Conservation (phyloP, 2,329 filamentous ascomycete genomes). For the Fusarium globosum region DNA sequence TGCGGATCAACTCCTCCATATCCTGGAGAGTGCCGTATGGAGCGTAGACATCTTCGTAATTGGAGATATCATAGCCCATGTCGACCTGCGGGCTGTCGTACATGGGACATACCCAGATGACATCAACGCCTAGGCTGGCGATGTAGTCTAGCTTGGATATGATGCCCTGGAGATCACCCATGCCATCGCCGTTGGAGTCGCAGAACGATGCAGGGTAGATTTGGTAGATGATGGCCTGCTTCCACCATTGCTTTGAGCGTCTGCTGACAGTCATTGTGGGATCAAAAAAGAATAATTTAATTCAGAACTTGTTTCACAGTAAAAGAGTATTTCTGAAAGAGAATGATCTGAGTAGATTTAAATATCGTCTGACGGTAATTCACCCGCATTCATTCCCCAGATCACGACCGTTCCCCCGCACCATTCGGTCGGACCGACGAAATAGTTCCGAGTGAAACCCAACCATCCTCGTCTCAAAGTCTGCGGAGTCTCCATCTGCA, state of each 20-base stretch:
- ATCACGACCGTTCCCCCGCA: not conserved
- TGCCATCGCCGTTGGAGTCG: slow-evolving; percentile 64
- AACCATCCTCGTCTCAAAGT: not conserved
- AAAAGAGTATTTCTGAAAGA: no score
- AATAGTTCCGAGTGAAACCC: no score
- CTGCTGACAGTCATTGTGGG: slow-evolving; percentile 38
- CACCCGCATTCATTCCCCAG: not conserved
- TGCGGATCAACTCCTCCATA: slow-evolving; percentile 40
- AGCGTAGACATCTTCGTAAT: slow-evolving; percentile 41
- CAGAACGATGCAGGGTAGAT: slow-evolving; percentile 68
- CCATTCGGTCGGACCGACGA: slow-evolving; percentile 28
- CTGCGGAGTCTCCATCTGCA: not conserved
- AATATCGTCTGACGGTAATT: not conserved
- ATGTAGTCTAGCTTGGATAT: slow-evolving; percentile 63
- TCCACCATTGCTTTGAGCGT: slow-evolving; percentile 60
- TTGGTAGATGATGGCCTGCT: slow-evolving; percentile 65
- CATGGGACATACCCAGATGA: slow-evolving; percentile 44
- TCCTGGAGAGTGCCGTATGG: slow-evolving; percentile 42
- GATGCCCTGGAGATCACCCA: slow-evolving; percentile 65
- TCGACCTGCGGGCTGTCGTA: slow-evolving; percentile 43
- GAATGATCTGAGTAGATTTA: not conserved
- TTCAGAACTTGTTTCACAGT: fast-evolving
- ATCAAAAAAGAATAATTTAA: no score
- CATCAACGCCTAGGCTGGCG: slow-evolving; percentile 34
- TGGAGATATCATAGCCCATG: slow-evolving; percentile 44